These are phyloP conservation scores for Rubia yunnanensis DNA, from an alignment of 257 asterid genomes.

Conservation along the genomic window DNA sequence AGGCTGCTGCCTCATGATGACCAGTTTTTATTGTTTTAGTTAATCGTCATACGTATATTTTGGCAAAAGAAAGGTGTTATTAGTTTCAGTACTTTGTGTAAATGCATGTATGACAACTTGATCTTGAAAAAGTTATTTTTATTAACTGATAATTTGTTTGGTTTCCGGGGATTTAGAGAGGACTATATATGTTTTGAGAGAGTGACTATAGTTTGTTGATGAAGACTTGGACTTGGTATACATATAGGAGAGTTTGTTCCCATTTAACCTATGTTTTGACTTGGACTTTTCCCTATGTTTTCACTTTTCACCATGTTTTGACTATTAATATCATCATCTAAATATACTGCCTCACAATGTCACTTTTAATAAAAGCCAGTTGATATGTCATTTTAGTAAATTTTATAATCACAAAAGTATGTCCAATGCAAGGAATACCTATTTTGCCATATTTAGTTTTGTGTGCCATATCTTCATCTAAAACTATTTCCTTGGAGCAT, in stretches of 20 bases:
- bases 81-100: not conserved
- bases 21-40: not conserved
- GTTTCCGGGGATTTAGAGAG: not conserved
- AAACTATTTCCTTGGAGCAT: too few species aligned
- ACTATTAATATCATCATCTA: too few species aligned
- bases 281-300: not conserved
- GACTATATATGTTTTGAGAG: not conserved
- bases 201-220: not conserved
- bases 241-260: not conserved
- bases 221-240: not conserved
- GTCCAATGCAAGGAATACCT: too few species aligned
- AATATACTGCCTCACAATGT: too few species aligned
- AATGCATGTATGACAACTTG: not conserved
- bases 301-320: not conserved
- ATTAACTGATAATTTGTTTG: not conserved
- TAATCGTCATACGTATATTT: not conserved
- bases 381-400: too few species aligned
- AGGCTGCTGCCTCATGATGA: slow-evolving; percentile 26
- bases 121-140: not conserved
- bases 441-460: too few species aligned
- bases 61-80: not conserved
- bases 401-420: too few species aligned
- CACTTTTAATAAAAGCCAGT: too few species aligned
- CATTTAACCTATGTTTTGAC: not conserved
- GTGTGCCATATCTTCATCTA: too few species aligned